Percentiles rank a stretch among this genome's conserved stretches.
These are phyloP conservation scores for Dimargaris verticillata DNA, from an alignment of 192 early-diverging fungal species.

Conservation along the genomic window DNA sequence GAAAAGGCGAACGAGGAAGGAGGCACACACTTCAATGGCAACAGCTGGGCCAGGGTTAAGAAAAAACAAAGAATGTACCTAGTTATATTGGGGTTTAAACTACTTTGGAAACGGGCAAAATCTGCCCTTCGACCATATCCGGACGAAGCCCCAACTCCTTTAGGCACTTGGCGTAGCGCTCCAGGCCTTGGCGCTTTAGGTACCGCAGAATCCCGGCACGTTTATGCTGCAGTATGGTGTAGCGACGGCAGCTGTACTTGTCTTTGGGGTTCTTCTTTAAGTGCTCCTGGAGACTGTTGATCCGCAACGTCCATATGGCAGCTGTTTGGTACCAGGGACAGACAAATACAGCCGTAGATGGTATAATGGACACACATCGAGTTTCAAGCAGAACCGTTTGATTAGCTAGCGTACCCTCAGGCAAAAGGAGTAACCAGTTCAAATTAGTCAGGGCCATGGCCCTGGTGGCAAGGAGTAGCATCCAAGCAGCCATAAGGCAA, in stretches of 20 bases:
- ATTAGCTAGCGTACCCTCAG: too few relatives aligned
- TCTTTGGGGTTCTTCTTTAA: conserved; percentile 69
- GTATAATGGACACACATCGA: not conserved
- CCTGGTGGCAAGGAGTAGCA: too few relatives aligned
- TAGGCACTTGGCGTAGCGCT: conserved; percentile 50
- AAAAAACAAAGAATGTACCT: too few relatives aligned
- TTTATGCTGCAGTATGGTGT: conserved; percentile 66
- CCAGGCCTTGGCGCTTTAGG: conserved; percentile 50
- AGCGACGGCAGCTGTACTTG: conserved; percentile 68
- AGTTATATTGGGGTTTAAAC: too few relatives aligned
- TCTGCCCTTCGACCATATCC: conserved; percentile 34
- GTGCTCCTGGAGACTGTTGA: conserved; percentile 73
- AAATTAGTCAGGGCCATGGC: too few relatives aligned
- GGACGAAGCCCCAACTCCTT: conserved; percentile 52
- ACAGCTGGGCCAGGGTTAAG: too few relatives aligned
- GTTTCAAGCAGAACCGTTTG: too few relatives aligned
- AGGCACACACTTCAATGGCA: too few relatives aligned
- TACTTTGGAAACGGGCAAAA: conserved; percentile 23
- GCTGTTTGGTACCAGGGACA: conserved; percentile 30
- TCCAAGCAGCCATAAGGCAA: too few relatives aligned
- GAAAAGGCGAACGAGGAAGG: too few relatives aligned
- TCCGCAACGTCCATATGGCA: conserved; percentile 76
- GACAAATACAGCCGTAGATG: not conserved
- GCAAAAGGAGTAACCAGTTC: too few relatives aligned
- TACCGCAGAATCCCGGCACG: conserved; percentile 77